A percentile compares a stretch with the other conserved stretches of the same genome.
phyloP scores from a whole-genome alignment of 2,329 filamentous ascomycete species.

The Fusarium mexicanum region DNA sequence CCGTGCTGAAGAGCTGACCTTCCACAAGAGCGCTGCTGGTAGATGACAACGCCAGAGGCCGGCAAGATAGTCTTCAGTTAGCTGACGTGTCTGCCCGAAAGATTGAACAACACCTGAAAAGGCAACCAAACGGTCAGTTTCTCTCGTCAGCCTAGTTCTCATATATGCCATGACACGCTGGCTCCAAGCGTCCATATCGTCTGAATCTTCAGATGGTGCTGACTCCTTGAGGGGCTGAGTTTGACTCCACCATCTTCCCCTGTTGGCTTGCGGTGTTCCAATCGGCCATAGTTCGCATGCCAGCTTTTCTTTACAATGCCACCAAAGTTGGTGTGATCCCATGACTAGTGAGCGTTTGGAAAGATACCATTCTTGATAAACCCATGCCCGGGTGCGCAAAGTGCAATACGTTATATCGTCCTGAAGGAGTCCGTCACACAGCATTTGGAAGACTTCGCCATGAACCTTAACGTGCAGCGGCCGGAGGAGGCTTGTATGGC shows the following conservation, averaged over 20 bases:
- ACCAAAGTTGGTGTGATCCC: not conserved
- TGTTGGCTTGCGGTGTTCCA: not conserved
- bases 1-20: too few species aligned
- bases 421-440: not conserved
- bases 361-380: constrained; percentile 1
- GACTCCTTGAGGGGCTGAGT: not conserved
- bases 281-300: not conserved
- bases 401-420: not conserved
- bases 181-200: not conserved
- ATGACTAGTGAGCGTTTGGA: not conserved
- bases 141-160: not conserved
- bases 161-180: not conserved
- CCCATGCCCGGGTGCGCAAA: not conserved
- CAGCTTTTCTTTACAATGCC: not conserved
- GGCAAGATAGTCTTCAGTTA: not conserved
- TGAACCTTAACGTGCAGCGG: too few species aligned
- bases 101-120: not conserved
- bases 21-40: not conserved
- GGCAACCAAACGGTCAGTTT: not conserved
- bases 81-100: not conserved
- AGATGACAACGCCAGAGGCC: not conserved
- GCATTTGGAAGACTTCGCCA: not conserved
- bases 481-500: too few species aligned
- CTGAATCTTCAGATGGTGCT: too few species aligned
- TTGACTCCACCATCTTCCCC: not conserved